Conservation (phyloP, 1,284 basidiomycete species). For the Cryptococcus sp. region DNA sequence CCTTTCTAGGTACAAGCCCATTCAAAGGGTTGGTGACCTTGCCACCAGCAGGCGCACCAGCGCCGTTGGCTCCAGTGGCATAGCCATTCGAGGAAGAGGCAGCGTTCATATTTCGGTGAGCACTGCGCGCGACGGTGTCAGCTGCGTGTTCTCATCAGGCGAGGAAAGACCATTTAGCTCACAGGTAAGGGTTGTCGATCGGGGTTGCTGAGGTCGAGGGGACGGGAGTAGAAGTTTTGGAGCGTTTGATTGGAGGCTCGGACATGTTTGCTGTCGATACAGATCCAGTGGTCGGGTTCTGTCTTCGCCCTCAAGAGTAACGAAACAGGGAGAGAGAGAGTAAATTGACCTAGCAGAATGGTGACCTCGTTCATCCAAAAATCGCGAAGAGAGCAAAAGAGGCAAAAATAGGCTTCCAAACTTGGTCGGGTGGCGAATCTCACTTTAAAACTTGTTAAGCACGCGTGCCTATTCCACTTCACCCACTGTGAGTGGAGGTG, state of each 20-base stretch:
- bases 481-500: not conserved
- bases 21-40: conserved; percentile 60
- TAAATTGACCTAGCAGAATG: not conserved
- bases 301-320: not conserved
- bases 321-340: not conserved
- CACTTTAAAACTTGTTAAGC: not conserved
- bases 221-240: conserved; percentile 30
- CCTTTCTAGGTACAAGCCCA: conserved; percentile 75
- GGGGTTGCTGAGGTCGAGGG: conserved; percentile 27
- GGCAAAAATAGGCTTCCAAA: not conserved
- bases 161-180: not conserved
- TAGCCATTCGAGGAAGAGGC: conserved; percentile 11
- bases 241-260: conserved; percentile 47
- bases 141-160: not conserved
- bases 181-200: conserved; percentile 47
- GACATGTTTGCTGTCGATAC: conserved; percentile 16
- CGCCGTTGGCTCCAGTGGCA: conserved; percentile 17
- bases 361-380: not conserved
- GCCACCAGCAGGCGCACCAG: conserved; percentile 14
- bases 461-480: not conserved
- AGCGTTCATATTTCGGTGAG: conserved; percentile 19
- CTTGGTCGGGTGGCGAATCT: conserved; percentile 8
- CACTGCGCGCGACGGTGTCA: conserved; percentile 2
- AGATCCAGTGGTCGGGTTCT: too few relatives aligned
- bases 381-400: not conserved